Evolutionary conservation across 73 alveolate species (phyloP).

Genomic region (Uronychia binucleata): DNA sequence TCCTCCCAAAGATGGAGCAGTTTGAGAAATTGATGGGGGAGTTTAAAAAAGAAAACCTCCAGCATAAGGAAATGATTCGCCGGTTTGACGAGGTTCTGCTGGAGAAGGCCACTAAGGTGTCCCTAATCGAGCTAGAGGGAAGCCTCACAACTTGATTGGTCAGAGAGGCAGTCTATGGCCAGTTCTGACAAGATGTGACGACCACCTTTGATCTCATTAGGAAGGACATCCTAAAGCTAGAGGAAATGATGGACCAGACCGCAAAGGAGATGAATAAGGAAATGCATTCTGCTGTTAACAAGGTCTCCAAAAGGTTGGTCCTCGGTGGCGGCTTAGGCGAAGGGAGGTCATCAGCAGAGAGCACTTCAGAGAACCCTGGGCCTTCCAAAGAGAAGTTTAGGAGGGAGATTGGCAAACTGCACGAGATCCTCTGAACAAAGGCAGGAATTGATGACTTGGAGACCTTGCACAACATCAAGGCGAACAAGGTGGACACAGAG

Average conservation of each 20-base stretch:
- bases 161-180: background rate
- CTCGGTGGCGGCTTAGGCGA: background rate
- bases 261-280: background rate
- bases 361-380: background rate
- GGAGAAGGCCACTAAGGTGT: background rate
- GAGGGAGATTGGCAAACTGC: background rate
- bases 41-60: background rate
- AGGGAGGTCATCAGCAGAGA: background rate
- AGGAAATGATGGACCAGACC: background rate
- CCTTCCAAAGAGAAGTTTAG: background rate
- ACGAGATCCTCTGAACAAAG: background rate
- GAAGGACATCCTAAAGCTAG: background rate
- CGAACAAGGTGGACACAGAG: background rate
- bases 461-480: background rate
- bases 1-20: background rate
- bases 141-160: background rate
- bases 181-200: background rate
- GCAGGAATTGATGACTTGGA: background rate
- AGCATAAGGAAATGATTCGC: background rate
- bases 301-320: background rate
- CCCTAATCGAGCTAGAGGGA: background rate
- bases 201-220: background rate
- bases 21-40: background rate
- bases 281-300: background rate
- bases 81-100: background rate